Conservation (phyloP, 495 filamentous ascomycete genomes). For the Polyplosphaeria fusca region DNA sequence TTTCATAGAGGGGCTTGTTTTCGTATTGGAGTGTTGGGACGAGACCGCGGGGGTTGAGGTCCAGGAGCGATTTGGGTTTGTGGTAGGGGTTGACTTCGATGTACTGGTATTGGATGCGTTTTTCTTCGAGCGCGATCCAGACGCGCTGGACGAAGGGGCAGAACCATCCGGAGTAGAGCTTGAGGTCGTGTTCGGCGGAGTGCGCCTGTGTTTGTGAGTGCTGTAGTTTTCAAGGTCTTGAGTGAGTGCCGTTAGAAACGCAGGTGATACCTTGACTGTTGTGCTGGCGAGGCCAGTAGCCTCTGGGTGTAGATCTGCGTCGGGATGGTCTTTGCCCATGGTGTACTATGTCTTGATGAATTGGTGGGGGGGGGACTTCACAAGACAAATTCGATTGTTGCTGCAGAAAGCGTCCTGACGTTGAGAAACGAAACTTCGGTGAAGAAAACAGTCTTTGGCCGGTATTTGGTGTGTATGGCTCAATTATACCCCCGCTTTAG, state of each 20-base stretch:
- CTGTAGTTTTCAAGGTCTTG: not conserved
- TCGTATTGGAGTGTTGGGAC: constrained; percentile 61
- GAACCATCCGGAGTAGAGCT: constrained; percentile 65
- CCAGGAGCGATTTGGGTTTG: constrained; percentile 60
- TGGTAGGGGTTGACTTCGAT: constrained; percentile 64
- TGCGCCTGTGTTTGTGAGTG: constrained; percentile 41
- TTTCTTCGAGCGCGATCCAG: constrained; percentile 67
- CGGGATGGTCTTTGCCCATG: constrained; percentile 39
- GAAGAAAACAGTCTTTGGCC: too few relatives aligned
- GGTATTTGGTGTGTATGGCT: too few relatives aligned
- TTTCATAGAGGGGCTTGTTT: constrained; percentile 62
- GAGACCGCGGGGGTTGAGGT: constrained; percentile 65
- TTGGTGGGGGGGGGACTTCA: too few relatives aligned
- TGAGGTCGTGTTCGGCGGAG: constrained; percentile 44
- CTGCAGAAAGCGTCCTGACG: too few relatives aligned
- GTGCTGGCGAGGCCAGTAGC: constrained; percentile 52
- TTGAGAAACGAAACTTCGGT: too few relatives aligned
- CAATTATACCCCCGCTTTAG: too few relatives aligned
- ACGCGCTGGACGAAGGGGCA: constrained; percentile 55
- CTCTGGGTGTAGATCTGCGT: constrained; percentile 51
- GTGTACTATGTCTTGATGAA: too few relatives aligned
- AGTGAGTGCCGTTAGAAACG: not conserved
- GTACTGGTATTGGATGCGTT: constrained; percentile 68
- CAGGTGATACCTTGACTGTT: constrained; percentile 42
- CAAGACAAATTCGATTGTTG: too few relatives aligned